Evolutionary conservation across 768 basidiomycete genomes (phyloP), one percentile per base, ranked within the genome.

Genomic region (Termitomyces sp.): DNA sequence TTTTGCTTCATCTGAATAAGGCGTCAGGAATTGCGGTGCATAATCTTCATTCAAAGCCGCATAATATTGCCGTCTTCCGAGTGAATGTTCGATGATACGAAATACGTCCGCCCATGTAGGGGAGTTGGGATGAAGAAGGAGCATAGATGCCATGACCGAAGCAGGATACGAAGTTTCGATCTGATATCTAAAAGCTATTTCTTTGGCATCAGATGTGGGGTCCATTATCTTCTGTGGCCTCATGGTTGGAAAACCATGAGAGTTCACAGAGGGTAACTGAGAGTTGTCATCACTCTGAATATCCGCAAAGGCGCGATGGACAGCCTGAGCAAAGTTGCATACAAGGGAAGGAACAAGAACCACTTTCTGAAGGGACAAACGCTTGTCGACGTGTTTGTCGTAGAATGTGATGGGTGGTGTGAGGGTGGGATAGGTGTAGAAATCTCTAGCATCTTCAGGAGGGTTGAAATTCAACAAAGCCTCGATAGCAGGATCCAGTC

Each of bases 371-470:
- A 59, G 42, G 10, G 45, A 16, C 5, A 59, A 16, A 1, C 40
- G 53, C 7, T 47, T 16, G 58, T 55, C 46, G n/a, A 59, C 16
- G 34, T 59, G 58, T 45, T 36, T 37, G 46, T 59, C 58, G 27
- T 59, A 55, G 47, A 59, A 59, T 10, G 53, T 33, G 27, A 50
- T n/a, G n/a, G n/a, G n/a, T n/a, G n/a, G n/a, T n/a, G n/a, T n/a
- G n/a, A n/a, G n/a, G n/a, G n/a, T n/a, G n/a, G n/a, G n/a, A n/a
- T n/a, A n/a, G n/a, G n/a, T n/a, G n/a, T n/a, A n/a, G n/a, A n/a
- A n/a, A n/a, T n/a, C n/a, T n/a, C n/a, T n/a, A n/a, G n/a, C n/a
- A n/a, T n/a, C n/a, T n/a, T n/a, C n/a, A n/a, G n/a, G n/a, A n/a
- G n/a, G n/a, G n/a, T n/a, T n/a, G n/a, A n/a, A n/a, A n/a, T n/a